A percentile compares a stretch with the other conserved stretches of the same genome.
phyloP scores from a whole-genome alignment of 164 flowering plant species.

The Magnolia changhungtana region DNA sequence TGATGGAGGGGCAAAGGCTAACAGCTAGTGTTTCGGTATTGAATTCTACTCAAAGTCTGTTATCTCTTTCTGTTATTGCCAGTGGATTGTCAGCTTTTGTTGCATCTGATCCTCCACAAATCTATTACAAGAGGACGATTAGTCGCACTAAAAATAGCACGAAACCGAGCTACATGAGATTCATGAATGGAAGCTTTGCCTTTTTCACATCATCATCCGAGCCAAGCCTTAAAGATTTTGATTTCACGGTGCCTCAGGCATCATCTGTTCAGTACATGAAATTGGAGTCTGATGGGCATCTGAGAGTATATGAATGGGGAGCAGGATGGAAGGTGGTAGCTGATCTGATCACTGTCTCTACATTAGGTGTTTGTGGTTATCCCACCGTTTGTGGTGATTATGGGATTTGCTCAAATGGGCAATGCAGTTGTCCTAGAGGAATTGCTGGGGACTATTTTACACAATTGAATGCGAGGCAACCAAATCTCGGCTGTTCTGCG shows the following conservation, averaged over 20 bases:
- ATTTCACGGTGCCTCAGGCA: neutral
- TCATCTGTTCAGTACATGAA: constrained; percentile 27
- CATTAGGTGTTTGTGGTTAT: constrained; percentile 13
- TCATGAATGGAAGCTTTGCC: constrained; percentile 18
- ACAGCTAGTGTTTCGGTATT: constrained; percentile 16
- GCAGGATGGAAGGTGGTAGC: neutral
- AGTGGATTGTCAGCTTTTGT: neutral
- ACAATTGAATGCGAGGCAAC: constrained; percentile 13
- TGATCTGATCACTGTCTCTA: neutral
- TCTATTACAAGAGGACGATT: neutral
- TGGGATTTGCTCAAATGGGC: constrained; percentile 23
- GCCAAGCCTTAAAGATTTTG: neutral
- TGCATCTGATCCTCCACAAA: constrained; percentile 5
- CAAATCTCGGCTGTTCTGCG: constrained; percentile 18
- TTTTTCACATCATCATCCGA: constrained; percentile 13
- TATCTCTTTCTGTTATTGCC: constrained; percentile 6
- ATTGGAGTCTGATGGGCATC: constrained; percentile 33
- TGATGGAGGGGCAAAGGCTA: constrained; percentile 18
- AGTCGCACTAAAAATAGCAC: neutral
- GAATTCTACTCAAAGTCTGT: constrained; percentile 16
- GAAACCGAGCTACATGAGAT: constrained; percentile 15
- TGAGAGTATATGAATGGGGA: constrained; percentile 27
- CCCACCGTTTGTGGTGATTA: constrained; percentile 21
- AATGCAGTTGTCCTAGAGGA: constrained; percentile 22
- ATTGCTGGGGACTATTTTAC: constrained; percentile 9